Percentiles rank a stretch among this genome's conserved stretches.
These are phyloP conservation scores for Termitomyces sp. DNA, from an alignment of 768 basidiomycete genomes.

Conservation along the genomic window DNA sequence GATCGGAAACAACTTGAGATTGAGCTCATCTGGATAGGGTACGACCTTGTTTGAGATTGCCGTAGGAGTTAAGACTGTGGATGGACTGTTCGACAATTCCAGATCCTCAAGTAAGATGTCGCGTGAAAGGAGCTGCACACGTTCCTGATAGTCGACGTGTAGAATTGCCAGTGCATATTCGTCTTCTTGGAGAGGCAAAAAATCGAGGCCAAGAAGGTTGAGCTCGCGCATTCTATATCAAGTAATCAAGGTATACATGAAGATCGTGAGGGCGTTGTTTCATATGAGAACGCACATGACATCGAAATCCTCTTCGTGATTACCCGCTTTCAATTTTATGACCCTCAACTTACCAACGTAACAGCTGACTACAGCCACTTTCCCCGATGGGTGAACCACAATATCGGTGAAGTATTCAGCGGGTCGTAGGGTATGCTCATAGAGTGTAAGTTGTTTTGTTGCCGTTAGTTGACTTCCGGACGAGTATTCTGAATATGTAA, in stretches of 20 bases:
- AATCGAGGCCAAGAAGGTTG: slow-evolving; percentile 61
- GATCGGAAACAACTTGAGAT: slow-evolving; percentile 36
- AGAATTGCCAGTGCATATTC: slow-evolving; percentile 59
- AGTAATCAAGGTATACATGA: not conserved
- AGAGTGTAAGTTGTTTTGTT: slow-evolving; percentile 44
- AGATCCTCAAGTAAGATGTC: slow-evolving; percentile 42
- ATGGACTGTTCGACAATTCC: slow-evolving; percentile 45
- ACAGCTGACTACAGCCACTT: slow-evolving; percentile 54
- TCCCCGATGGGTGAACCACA: slow-evolving; percentile 58
- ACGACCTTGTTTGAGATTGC: slow-evolving; percentile 44
- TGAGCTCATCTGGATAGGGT: slow-evolving; percentile 32
- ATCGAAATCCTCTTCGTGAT: slow-evolving; percentile 53
- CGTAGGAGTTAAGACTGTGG: slow-evolving; percentile 45
- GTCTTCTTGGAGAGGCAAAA: slow-evolving; percentile 42
- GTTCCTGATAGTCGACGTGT: slow-evolving; percentile 55
- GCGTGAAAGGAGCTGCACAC: slow-evolving; percentile 58
- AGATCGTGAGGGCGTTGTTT: not conserved
- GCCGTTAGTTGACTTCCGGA: slow-evolving; percentile 27
- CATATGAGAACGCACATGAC: slow-evolving; percentile 42
- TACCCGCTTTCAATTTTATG: slow-evolving; percentile 49
- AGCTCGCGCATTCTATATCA: slow-evolving; percentile 52
- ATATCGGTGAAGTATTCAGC: slow-evolving; percentile 72
- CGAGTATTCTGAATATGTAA: slow-evolving; percentile 41
- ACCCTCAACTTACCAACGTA: slow-evolving; percentile 70
- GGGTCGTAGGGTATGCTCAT: slow-evolving; percentile 49